phyloP scores from a whole-genome alignment of 2,329 filamentous ascomycete genomes.

The Zopfia rhizophila region DNA sequence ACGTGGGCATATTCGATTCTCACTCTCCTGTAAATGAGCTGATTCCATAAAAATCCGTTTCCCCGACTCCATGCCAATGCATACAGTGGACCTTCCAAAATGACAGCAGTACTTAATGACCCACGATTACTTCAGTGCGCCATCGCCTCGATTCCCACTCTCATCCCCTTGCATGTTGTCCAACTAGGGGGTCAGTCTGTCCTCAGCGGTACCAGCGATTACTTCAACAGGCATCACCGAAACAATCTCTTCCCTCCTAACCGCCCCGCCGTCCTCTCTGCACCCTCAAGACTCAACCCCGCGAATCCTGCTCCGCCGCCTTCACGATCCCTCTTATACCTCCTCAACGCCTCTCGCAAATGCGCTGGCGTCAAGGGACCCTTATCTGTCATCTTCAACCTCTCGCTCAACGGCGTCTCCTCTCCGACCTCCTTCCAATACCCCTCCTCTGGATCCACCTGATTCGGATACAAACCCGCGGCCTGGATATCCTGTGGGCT shows the following conservation, averaged over 20 bases:
- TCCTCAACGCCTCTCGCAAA: constrained; percentile 75
- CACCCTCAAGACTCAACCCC: constrained; percentile 60
- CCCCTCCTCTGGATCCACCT: constrained; percentile 32
- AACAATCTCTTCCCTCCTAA: constrained; percentile 60
- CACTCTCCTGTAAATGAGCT: no score
- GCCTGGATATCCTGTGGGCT: constrained; percentile 38
- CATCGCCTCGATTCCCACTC: no score
- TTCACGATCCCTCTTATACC: constrained; percentile 72
- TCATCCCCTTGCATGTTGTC: no score
- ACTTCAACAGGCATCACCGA: no score
- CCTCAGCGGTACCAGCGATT: no score
- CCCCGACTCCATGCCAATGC: no score
- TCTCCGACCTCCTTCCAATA: constrained; percentile 42
- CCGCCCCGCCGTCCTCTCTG: constrained; percentile 56
- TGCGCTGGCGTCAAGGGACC: constrained; percentile 78
- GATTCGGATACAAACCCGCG: constrained; percentile 36
- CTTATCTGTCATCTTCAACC: constrained; percentile 50
- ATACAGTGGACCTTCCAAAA: no score
- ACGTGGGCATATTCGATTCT: no score
- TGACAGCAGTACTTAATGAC: no score
- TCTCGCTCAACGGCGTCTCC: constrained; percentile 36
- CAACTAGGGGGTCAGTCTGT: no score
- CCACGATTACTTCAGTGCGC: no score
- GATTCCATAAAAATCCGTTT: no score
- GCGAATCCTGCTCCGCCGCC: constrained; percentile 67